phyloP scores from a whole-genome alignment of 805 yeast species.

The Wickerhamomyces canadensis region DNA sequence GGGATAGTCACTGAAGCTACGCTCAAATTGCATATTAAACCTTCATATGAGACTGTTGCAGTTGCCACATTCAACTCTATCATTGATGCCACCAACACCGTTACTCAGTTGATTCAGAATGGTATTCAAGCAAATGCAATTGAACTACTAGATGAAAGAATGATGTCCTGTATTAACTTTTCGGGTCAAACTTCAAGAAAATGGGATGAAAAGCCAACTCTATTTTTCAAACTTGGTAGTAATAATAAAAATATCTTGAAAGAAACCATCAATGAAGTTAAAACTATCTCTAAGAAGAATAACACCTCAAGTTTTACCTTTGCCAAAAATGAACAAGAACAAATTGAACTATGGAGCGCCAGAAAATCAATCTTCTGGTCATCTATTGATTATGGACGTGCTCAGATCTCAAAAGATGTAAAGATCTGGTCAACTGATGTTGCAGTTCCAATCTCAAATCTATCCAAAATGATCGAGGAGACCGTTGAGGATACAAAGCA shows the following conservation, averaged over 20 bases:
- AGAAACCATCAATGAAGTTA: conserved; percentile 41
- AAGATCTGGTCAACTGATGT: conserved; percentile 71
- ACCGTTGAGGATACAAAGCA: conserved; percentile 53
- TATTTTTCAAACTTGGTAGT: conserved; percentile 61
- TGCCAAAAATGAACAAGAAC: conserved; percentile 53
- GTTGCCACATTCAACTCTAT: conserved; percentile 64
- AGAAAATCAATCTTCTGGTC: conserved; percentile 70
- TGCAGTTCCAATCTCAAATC: conserved; percentile 67
- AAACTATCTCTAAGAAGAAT: conserved; percentile 43
- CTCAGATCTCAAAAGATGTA: conserved; percentile 36
- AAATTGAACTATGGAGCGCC: conserved; percentile 67
- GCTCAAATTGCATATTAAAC: conserved; percentile 59
- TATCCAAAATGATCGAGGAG: conserved; percentile 53
- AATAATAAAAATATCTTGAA: conserved; percentile 32
- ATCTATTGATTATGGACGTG: conserved; percentile 57
- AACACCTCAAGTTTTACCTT: conserved; percentile 49
- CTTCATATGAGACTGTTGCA: conserved; percentile 58
- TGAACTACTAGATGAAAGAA: conserved; percentile 66
- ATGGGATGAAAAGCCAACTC: conserved; percentile 55
- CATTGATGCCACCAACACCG: conserved; percentile 66
- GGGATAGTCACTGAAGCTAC: conserved; percentile 78
- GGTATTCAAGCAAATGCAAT: conserved; percentile 69
- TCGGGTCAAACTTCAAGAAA: conserved; percentile 46
- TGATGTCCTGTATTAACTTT: conserved; percentile 59
- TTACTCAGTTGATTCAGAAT: conserved; percentile 50